Percentiles rank a stretch among this genome's conserved stretches.
Conservation (phyloP, 768 basidiomycete species). For the Xerocomellus intermedius region DNA sequence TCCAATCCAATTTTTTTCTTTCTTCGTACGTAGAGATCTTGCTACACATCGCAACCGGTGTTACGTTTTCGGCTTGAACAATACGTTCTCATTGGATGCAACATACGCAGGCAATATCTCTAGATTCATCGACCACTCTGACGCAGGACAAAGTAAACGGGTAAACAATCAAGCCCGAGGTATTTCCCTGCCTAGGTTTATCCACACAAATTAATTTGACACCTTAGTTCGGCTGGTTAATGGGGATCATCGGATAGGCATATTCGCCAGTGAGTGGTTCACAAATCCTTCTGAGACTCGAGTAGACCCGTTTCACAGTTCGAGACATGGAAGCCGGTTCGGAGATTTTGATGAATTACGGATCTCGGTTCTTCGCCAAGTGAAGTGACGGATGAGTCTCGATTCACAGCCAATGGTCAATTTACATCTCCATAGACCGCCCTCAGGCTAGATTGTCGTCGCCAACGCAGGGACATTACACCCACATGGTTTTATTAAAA, state of each 20-base stretch:
- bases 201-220: neutral
- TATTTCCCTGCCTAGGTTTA: constrained; percentile 23
- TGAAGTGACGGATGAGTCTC: neutral
- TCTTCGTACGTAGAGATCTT: constrained; percentile 36
- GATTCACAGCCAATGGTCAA: neutral
- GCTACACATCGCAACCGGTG: constrained; percentile 50
- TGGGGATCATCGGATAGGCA: constrained; percentile 65
- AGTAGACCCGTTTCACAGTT: constrained; percentile 27
- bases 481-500: constrained; percentile 5
- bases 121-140: constrained; percentile 66
- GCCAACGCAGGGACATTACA: neutral
- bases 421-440: neutral
- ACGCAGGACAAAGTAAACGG: constrained; percentile 13
- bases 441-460: neutral
- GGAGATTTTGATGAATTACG: constrained; percentile 61
- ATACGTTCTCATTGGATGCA: constrained; percentile 50
- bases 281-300: no score
- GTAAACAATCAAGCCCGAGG: constrained; percentile 48
- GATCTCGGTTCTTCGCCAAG: constrained; percentile 43
- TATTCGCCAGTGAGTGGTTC: constrained; percentile 35
- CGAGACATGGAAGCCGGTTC: constrained; percentile 40
- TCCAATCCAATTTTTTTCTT: neutral
- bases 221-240: constrained; percentile 55
- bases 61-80: constrained; percentile 61
- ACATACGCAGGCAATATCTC: constrained; percentile 56